Base-by-base conservation (phyloP, 768 basidiomycete species). In the Hydnum rufescens region DNA sequence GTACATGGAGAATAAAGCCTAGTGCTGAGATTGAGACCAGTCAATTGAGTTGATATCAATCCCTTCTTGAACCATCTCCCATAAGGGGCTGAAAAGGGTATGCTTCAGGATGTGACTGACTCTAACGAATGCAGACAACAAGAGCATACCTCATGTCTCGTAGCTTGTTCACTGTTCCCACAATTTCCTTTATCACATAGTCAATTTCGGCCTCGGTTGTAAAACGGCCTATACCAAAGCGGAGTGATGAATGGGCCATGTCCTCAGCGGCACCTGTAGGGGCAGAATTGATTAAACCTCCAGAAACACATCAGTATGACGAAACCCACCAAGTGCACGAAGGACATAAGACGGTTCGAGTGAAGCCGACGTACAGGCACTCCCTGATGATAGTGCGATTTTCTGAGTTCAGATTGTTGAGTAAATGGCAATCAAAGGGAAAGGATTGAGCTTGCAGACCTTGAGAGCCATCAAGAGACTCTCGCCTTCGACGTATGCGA, bases 31-130 rank as follows among this genome's bases (percentile, higher is more conserved):
- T 26, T 71, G 85, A 44, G 85, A 82, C 92, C 92, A 96, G 67
- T 96, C 76, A 63, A 97, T 99, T 18, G 82, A 73, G 62, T 79
- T 89, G 59, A 97, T 76, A 64, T 99, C 95, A 55, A 97, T 92
- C 42, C 93, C 93, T 64, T 97, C 95, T 67, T 95, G 89, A 16
- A 97, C 92, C 92, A 99, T 96, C 69, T 99, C 95, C 93, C 93
- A 99, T 51, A 99, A 67, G 31, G 95, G 95, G 62, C 88, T 87
- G 32, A 26, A 26, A 28, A 18, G 39, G 32, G 3, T 47, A 23
- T 25, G 28, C 56, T 44, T 5, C 31, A 31, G 23, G 32, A 18
- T 5, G 43, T 29, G 1, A 42, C 13, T 2, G 22, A 30, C 5
- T 3, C 5, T 32, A 26, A 42, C 25, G 22, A 13, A 34, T 39